Conservation (phyloP, 2,329 filamentous ascomycete genomes). For the Mollisiaceae sp. region DNA sequence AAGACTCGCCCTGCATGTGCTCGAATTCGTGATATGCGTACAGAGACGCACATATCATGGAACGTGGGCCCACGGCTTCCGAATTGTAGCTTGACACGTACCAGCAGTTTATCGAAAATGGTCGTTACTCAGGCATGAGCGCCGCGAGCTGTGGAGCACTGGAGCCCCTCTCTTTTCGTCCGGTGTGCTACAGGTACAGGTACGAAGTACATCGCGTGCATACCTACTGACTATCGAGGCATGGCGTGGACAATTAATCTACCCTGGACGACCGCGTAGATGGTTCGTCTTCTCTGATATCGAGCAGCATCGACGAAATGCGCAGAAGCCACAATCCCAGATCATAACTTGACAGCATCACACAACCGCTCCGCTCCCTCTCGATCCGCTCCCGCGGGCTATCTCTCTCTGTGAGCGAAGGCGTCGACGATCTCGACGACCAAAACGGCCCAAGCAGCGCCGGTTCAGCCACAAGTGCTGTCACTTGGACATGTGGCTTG, state of each 20-base stretch:
- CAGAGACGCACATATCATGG: constrained; percentile 8
- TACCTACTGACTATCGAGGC: too few species aligned
- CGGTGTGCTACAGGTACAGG: constrained; percentile 6
- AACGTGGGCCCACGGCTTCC: constrained; percentile 18
- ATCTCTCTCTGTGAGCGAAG: neutral
- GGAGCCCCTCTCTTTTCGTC: constrained; percentile 10
- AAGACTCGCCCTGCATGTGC: constrained; percentile 15
- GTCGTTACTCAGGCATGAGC: constrained; percentile 11
- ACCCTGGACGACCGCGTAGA: constrained; percentile 4
- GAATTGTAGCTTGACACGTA: constrained; percentile 36
- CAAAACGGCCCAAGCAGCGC: constrained; percentile 14
- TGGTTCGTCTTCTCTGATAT: neutral
- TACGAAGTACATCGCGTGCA: neutral
- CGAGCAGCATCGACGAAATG: neutral
- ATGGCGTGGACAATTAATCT: constrained; percentile 8
- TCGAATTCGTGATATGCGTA: constrained; percentile 17
- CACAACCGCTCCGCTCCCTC: neutral
- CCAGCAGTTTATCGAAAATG: constrained; percentile 10
- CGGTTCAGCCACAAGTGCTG: constrained; percentile 27
- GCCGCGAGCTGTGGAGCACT: neutral
- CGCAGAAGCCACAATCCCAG: neutral
- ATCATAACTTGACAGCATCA: neutral
- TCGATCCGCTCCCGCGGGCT: neutral
- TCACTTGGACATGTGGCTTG: constrained; percentile 19
- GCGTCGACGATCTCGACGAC: constrained; percentile 18